These are phyloP conservation scores for Saccharomycopsis amapae DNA, from an alignment of 805 yeast genomes.

Conservation along the genomic window DNA sequence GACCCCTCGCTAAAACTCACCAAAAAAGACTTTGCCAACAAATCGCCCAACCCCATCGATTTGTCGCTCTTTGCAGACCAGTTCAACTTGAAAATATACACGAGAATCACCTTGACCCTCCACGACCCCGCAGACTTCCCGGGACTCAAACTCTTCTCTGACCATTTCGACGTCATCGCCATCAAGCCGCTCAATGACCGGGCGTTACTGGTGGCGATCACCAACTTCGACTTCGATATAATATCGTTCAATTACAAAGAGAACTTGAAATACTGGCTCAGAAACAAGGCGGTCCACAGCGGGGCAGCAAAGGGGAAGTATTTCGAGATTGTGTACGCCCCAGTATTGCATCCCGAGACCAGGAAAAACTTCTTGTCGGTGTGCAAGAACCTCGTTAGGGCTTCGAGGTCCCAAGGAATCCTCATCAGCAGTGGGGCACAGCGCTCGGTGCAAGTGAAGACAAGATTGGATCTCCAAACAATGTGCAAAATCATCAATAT, in stretches of 20 bases:
- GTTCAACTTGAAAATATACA: slow-evolving; percentile 41
- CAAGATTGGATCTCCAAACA: slow-evolving; percentile 60
- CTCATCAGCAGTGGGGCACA: slow-evolving; percentile 72
- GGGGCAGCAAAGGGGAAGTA: slow-evolving; percentile 78
- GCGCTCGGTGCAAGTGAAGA: slow-evolving; percentile 50
- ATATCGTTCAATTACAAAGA: slow-evolving; percentile 62
- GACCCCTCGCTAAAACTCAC: slow-evolving; percentile 49
- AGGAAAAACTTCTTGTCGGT: slow-evolving; percentile 65
- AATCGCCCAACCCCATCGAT: slow-evolving; percentile 38
- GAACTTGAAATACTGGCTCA: slow-evolving; percentile 67
- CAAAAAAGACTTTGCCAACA: slow-evolving; percentile 25
- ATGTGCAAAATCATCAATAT: slow-evolving; percentile 66
- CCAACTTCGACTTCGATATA: slow-evolving; percentile 73
- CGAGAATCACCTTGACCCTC: slow-evolving; percentile 68
- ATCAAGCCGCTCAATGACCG: slow-evolving; percentile 76
- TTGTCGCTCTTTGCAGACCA: slow-evolving; percentile 27
- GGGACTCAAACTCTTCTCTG: slow-evolving; percentile 36
- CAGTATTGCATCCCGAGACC: slow-evolving; percentile 29
- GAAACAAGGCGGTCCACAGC: slow-evolving; percentile 77
- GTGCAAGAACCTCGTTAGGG: slow-evolving; percentile 66
- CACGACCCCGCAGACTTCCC: slow-evolving; percentile 76
- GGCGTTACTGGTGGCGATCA: slow-evolving; percentile 65
- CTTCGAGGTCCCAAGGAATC: slow-evolving; percentile 74
- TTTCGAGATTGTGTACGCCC: slow-evolving; percentile 52
- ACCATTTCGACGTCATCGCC: slow-evolving; percentile 69